Percentiles rank a stretch among this genome's conserved stretches.
Evolutionary conservation across 345 rosid genomes (phyloP).

Genomic region (Boechera divaricarpa): DNA sequence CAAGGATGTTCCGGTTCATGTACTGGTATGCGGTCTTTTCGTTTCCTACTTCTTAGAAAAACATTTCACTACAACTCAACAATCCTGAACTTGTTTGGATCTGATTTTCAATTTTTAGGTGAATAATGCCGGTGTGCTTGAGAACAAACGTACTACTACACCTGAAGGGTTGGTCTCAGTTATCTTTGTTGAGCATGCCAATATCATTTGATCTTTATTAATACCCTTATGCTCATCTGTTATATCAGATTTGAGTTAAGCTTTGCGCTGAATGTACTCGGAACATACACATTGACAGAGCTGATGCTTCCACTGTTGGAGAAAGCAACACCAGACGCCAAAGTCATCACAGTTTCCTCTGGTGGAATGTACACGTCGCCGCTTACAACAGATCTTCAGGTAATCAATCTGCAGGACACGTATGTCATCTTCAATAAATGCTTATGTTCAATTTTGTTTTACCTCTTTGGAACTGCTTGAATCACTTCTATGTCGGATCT

Average conservation of each 20-base stretch:
- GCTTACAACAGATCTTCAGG: constrained; percentile 84
- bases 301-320: constrained; percentile 74
- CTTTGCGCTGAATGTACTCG: constrained; percentile 86
- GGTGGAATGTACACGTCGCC: constrained; percentile 90
- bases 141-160: constrained; percentile 60
- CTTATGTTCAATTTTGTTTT: not conserved
- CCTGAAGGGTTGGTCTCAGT: constrained; percentile 69
- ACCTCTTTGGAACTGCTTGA: not conserved
- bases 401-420: constrained; percentile 21
- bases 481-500: not conserved
- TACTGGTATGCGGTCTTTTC: constrained; percentile 55
- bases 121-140: constrained; percentile 88
- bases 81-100: not conserved
- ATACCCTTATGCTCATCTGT: not conserved
- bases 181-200: constrained; percentile 17
- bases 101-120: constrained; percentile 51
- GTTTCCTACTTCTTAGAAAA: not conserved
- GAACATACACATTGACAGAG: constrained; percentile 78
- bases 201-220: not conserved
- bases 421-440: not conserved
- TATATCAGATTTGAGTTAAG: constrained; percentile 68
- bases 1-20: constrained; percentile 76
- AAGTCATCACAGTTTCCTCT: constrained; percentile 85
- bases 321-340: constrained; percentile 81
- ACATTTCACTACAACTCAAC: not conserved